Percentiles rank a stretch among this genome's conserved stretches.
These are phyloP conservation scores for Linnemannia elongata DNA, from an alignment of 192 early-diverging fungal genomes.

Conservation along the genomic window DNA sequence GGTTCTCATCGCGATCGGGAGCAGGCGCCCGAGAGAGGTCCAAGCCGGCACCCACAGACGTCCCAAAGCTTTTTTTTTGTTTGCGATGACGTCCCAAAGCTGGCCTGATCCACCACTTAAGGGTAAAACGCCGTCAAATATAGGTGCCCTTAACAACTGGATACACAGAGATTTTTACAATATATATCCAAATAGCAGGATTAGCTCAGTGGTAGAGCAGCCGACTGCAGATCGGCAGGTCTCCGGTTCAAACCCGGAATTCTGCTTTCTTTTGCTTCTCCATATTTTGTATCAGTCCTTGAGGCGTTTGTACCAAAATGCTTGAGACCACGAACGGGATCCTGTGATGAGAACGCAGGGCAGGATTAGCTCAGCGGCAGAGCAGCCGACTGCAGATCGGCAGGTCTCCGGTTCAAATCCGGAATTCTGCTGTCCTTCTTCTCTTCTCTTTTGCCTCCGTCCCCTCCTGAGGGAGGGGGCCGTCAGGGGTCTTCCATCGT, in stretches of 20 bases:
- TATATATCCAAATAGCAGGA: slow-evolving; percentile 25
- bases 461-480: neutral
- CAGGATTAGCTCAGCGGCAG: slow-evolving; percentile 77
- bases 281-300: neutral
- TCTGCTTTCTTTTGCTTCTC: slow-evolving; percentile 59
- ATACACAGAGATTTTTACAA: neutral
- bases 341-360: neutral
- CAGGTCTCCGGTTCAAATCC: slow-evolving; percentile 76
- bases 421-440: slow-evolving; percentile 63
- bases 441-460: neutral
- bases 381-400: slow-evolving; percentile 77
- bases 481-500: neutral
- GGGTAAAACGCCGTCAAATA: neutral
- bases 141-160: neutral
- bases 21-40: too few relatives aligned
- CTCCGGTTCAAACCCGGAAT: slow-evolving; percentile 74
- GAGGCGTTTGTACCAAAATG: neutral
- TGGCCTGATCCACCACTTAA: neutral
- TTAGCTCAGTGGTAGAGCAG: slow-evolving; percentile 79
- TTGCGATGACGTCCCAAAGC: too few relatives aligned
- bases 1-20: too few relatives aligned
- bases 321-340: neutral
- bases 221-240: slow-evolving; percentile 77
- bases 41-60: too few relatives aligned
- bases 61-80: too few relatives aligned